Conservation (phyloP, 2,329 filamentous ascomycete species). For the Colletotrichum coccodes region DNA sequence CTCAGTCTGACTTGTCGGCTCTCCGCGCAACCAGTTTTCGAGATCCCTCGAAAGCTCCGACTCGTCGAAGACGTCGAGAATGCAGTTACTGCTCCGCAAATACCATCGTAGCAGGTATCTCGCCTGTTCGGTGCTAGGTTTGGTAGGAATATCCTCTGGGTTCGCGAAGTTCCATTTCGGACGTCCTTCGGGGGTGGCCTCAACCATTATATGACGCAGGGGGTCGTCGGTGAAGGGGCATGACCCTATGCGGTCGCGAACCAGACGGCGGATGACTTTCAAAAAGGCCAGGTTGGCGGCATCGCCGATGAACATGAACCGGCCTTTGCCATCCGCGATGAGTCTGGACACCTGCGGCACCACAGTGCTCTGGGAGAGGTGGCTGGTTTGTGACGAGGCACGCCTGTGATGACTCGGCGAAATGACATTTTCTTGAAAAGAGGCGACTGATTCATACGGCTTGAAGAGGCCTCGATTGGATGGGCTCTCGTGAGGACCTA, state of each 20-base stretch:
- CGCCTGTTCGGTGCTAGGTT: conserved; percentile 38
- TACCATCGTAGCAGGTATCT: conserved; percentile 45
- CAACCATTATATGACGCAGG: conserved; percentile 44
- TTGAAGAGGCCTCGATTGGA: conserved; percentile 1
- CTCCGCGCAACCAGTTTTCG: conserved; percentile 39
- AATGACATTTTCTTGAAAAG: not conserved
- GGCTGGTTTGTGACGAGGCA: conserved; percentile 10
- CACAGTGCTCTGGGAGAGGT: conserved; percentile 19
- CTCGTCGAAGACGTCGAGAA: conserved; percentile 45
- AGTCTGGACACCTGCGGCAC: conserved; percentile 42
- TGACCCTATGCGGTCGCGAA: conserved; percentile 41
- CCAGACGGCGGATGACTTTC: conserved; percentile 46
- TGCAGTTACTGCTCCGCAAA: conserved; percentile 38
- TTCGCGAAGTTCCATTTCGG: conserved; percentile 38
- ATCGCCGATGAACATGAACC: conserved; percentile 49
- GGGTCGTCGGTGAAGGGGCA: conserved; percentile 47
- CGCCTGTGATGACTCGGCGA: not conserved
- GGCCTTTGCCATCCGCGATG: conserved; percentile 44
- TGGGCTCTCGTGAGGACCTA: not conserved
- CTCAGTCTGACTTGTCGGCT: conserved; percentile 23
- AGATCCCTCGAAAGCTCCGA: conserved; percentile 39
- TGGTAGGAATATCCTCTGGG: conserved; percentile 33
- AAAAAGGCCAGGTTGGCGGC: conserved; percentile 46
- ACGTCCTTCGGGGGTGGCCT: conserved; percentile 41
- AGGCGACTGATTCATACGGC: not conserved